Evolutionary conservation across 139 green algal genomes (phyloP).

Genomic region (Picochlorum sp.): DNA sequence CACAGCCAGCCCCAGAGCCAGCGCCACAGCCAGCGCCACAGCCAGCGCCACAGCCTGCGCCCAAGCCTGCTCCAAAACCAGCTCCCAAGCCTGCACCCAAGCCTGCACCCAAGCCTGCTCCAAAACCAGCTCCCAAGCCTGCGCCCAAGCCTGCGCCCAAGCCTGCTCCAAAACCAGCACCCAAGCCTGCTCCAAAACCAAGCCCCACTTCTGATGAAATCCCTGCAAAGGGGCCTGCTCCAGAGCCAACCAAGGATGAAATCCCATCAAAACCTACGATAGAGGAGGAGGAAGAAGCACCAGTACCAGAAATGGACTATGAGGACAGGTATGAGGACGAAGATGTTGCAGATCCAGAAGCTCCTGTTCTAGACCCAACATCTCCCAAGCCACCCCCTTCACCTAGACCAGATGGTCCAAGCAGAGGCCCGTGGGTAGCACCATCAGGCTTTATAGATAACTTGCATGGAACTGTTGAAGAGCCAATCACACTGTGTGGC

Average conservation of each 20-base stretch:
- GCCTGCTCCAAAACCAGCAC: too few relatives aligned
- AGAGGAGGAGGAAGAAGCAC: not conserved
- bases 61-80: not conserved
- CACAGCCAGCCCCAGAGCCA: not conserved
- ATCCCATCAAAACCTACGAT: too few relatives aligned
- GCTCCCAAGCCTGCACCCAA: not conserved
- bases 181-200: not conserved
- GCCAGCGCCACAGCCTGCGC: not conserved
- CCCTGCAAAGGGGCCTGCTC: not conserved
- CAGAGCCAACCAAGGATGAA: not conserved
- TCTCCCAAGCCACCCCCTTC: too few relatives aligned
- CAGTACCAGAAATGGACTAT: not conserved
- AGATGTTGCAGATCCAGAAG: not conserved
- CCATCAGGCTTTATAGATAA: not conserved
- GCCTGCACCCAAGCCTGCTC: not conserved
- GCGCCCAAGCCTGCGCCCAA: not conserved
- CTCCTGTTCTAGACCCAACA: too few relatives aligned
- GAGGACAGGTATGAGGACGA: not conserved
- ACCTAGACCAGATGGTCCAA: not conserved
- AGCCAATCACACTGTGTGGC: conserved; percentile 6
- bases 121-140: not conserved
- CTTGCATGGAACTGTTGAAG: not conserved
- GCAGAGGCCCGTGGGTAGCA: not conserved
- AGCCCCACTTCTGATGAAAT: too few relatives aligned
- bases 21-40: not conserved